These are phyloP conservation scores for Sugiyamaella marilandica DNA, from an alignment of 805 yeast species.

Conservation along the genomic window DNA sequence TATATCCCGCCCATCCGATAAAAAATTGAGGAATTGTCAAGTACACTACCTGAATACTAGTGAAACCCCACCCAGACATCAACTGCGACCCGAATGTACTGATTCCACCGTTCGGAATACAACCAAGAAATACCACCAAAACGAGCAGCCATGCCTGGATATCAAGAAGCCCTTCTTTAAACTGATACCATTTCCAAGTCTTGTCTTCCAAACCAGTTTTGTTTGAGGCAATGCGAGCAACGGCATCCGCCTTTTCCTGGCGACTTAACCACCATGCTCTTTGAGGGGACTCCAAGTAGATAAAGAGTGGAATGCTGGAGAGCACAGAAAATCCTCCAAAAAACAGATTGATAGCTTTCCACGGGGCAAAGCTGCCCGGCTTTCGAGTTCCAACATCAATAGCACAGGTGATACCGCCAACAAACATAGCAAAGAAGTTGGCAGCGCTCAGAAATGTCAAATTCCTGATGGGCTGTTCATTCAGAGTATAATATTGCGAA, in stretches of 20 bases:
- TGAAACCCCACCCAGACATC: constrained; percentile 26
- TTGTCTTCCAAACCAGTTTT: constrained; percentile 42
- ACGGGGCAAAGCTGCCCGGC: neutral
- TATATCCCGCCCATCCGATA: neutral
- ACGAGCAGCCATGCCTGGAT: constrained; percentile 31
- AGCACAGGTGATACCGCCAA: neutral
- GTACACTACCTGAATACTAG: neutral
- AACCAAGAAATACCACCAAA: constrained; percentile 26
- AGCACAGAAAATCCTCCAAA: constrained; percentile 1
- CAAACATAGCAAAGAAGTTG: neutral
- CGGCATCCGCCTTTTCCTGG: constrained; percentile 17
- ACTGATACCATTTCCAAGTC: constrained; percentile 39
- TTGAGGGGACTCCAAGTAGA: neutral
- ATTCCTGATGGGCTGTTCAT: constrained; percentile 27
- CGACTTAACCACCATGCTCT: neutral
- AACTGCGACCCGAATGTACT: constrained; percentile 30
- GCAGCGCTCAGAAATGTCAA: neutral
- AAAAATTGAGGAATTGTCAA: neutral
- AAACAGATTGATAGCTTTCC: neutral
- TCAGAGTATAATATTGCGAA: constrained; percentile 22
- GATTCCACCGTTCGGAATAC: constrained; percentile 31
- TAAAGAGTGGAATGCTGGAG: neutral
- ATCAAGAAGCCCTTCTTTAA: constrained; percentile 41
- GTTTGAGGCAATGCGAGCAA: constrained; percentile 25
- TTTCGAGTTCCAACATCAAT: constrained; percentile 13